Evolutionary conservation across 208 protist genomes (phyloP), one percentile per base, ranked within the genome.

Genomic region (Kentomonas sorsogonicus): DNA sequence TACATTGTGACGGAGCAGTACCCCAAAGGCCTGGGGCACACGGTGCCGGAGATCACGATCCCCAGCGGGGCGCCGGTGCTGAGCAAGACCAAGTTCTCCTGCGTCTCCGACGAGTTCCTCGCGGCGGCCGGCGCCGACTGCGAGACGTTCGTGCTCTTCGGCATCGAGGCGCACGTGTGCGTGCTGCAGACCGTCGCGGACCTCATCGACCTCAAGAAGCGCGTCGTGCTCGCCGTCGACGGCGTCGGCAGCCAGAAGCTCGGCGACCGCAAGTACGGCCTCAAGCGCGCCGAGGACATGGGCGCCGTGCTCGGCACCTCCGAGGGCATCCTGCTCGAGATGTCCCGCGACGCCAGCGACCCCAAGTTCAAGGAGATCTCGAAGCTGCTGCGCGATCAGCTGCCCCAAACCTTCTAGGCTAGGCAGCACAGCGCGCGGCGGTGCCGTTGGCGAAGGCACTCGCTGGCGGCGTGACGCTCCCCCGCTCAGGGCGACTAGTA

Each of bases 1-100:
- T 89, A 82, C 69, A 79, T 87, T 39, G 74, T 83, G 10, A 92
- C 85, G 29, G 81, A 92, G 74, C 85, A 92, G 60, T 89, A 92
- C 64, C 85, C 80, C 3, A 89, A 92, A 36, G 81, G 75, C 11
- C 63, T 92, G 0, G 78, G 85, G 0, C 55, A 54, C 55, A 87
- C 73, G 16, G 82, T 84, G 26, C 70, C 71, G 27, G 81, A 85
- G 29, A 65, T 92, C 18, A 68, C 56, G 9, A 56, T 92, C 22
- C 85, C 85, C 10, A 26, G 69, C 31, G 60, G 54, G 5, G 64
- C 72, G n/a, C 36, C 70, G 18, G 58, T 77, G 9, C 43, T 76
- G 15, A 38, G 65, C 39, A 92, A 92, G 63, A 89, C 69, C 2
- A 47, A 44, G 4, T 92, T 89, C 48, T 81, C 79, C 10, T 76